Percentiles rank a stretch among this genome's conserved stretches.
These are phyloP conservation scores for Cryptosporidium meleagridis DNA, from an alignment of 169 alveolate genomes.

Conservation along the genomic window DNA sequence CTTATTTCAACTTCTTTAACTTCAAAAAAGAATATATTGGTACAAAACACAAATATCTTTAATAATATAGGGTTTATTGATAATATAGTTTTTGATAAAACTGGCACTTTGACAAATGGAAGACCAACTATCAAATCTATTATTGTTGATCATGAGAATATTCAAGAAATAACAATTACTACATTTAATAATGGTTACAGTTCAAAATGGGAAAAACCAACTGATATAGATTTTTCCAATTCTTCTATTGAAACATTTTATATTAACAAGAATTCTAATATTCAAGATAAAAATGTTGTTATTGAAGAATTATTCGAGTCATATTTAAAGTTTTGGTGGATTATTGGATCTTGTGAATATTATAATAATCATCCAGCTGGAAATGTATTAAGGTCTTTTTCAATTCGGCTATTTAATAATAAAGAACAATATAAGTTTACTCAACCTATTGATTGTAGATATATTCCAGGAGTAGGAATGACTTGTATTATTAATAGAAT, in stretches of 20 bases:
- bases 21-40: constrained; percentile 51
- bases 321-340: constrained; percentile 67
- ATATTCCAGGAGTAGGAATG: constrained; percentile 65
- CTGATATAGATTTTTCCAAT: not conserved
- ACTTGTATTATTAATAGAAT: constrained; percentile 17
- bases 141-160: constrained; percentile 2
- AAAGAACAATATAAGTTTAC: not conserved
- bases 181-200: not conserved
- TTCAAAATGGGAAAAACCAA: not conserved
- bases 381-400: constrained; percentile 30
- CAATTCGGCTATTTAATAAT: constrained; percentile 11
- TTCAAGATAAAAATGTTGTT: not conserved
- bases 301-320: not conserved
- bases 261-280: constrained; percentile 3
- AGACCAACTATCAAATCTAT: constrained; percentile 50
- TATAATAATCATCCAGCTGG: constrained; percentile 65
- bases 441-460: constrained; percentile 38
- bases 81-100: constrained; percentile 41
- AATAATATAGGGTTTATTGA: constrained; percentile 18
- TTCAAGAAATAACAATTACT: not conserved
- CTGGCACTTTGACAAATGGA: constrained; percentile 70
- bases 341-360: constrained; percentile 60
- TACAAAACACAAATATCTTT: constrained; percentile 27
- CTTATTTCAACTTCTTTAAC: constrained; percentile 53
- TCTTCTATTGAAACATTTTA: constrained; percentile 24